A percentile compares a stretch with the other conserved stretches of the same genome.
phyloP scores from a whole-genome alignment of 768 basidiomycete genomes.

The Russula earlei region DNA sequence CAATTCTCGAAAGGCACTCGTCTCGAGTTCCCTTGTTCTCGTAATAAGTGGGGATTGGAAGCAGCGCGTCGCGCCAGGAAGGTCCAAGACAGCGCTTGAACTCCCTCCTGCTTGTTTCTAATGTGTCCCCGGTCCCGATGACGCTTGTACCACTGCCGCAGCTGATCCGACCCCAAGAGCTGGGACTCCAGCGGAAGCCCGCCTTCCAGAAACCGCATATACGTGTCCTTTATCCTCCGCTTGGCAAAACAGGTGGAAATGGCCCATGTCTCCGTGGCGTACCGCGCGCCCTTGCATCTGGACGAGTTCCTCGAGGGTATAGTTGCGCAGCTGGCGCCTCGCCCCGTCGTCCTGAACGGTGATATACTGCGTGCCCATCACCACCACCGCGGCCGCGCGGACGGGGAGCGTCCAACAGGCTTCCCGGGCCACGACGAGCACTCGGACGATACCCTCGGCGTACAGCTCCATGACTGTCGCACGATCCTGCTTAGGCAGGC shows the following conservation, averaged over 20 bases:
- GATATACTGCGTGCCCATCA: constrained; percentile 88
- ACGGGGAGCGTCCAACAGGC: constrained; percentile 87
- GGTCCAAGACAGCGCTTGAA: constrained; percentile 75
- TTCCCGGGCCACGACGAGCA: constrained; percentile 75
- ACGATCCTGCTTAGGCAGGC: constrained; percentile 57
- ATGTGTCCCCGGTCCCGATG: constrained; percentile 33
- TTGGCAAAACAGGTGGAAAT: constrained; percentile 85
- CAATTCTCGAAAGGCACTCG: constrained; percentile 58
- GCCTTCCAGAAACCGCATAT: constrained; percentile 75
- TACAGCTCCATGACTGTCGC: constrained; percentile 72
- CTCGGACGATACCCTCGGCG: constrained; percentile 66
- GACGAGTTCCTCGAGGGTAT: constrained; percentile 69
- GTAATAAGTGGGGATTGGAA: constrained; percentile 83
- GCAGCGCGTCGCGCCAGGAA: constrained; percentile 63
- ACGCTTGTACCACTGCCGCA: constrained; percentile 41
- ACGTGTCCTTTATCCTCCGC: constrained; percentile 73
- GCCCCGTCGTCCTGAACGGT: constrained; percentile 36
- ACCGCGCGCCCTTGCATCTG: constrained; percentile 89
- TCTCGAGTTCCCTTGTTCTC: constrained; percentile 41
- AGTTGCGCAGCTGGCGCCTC: constrained; percentile 70
- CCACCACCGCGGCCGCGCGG: constrained; percentile 69
- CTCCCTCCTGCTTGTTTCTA: constrained; percentile 50
- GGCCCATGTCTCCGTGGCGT: constrained; percentile 41
- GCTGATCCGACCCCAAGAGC: constrained; percentile 41
- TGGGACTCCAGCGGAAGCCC: constrained; percentile 86